Percentiles rank a stretch among this genome's conserved stretches.
Evolutionary conservation across 2,329 filamentous ascomycete species (phyloP).

Genomic region (Xylaria sp.): DNA sequence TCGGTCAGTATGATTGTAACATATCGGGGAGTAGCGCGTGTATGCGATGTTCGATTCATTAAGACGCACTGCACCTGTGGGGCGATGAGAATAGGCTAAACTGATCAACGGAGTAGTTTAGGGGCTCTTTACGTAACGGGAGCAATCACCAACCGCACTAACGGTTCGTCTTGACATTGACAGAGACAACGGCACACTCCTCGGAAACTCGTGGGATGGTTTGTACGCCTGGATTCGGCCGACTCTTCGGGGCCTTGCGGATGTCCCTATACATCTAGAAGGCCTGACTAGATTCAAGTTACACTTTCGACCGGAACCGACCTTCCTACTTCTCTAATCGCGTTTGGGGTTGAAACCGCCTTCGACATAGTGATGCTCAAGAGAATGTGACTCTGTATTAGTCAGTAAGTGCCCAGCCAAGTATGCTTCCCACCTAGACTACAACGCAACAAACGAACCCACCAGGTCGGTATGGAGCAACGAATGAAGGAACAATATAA

Average conservation of each 20-base stretch:
- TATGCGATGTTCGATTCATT: too few relatives aligned
- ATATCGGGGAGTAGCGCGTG: too few relatives aligned
- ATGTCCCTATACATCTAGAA: too few relatives aligned
- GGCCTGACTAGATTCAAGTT: neutral
- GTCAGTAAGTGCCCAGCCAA: neutral
- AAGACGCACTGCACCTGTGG: too few relatives aligned
- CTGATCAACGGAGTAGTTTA: neutral
- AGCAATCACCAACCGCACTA: too few relatives aligned
- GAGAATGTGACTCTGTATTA: neutral
- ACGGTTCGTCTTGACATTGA: too few relatives aligned
- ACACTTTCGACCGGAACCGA: too few relatives aligned
- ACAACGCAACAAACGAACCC: neutral
- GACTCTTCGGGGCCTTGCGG: too few relatives aligned
- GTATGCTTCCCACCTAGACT: neutral
- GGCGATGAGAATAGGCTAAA: too few relatives aligned
- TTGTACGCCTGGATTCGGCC: neutral
- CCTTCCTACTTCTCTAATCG: too few relatives aligned
- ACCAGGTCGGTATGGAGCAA: neutral
- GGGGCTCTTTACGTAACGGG: neutral
- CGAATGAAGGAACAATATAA: neutral
- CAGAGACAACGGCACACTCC: too few relatives aligned
- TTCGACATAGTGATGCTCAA: neutral
- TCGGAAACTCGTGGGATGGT: neutral
- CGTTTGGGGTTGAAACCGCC: neutral
- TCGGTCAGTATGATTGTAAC: too few relatives aligned